Evolutionary conservation across 2,329 filamentous ascomycete genomes (phyloP), one percentile per base, ranked within the genome.

Genomic region (Alternaria dauci): DNA sequence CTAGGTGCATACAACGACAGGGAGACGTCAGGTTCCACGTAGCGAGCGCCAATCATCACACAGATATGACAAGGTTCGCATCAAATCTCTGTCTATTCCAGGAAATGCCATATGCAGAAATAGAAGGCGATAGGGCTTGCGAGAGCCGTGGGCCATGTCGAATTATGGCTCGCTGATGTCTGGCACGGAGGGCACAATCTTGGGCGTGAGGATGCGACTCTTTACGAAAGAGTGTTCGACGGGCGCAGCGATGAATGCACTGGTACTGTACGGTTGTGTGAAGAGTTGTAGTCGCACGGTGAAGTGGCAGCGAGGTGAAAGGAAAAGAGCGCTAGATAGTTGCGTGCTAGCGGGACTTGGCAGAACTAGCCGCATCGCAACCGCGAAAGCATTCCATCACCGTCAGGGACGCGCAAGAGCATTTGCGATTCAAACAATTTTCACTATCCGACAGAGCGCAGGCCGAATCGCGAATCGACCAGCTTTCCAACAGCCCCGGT

Each of bases 351-450:
- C 11, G 32, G 2, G 23, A 26, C 65, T 71, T 71, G 70, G 68
- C 70, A 56, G 11, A 16, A 23, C 42, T 63, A 68, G 54, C 51
- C 63, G 60, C 61, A 63, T 57, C 63, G 67, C 66, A 59, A 61
- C 54, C 65, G 66, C 66, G 67, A 67, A 63, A 55, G 68, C 67
- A 68, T 66, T 66, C 58, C 59, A 64, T 59, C 62, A 55, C 62
- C 65, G 65, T 55, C 65, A 71, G 66, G 66, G 60, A 72, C 70
- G 70, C 70, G 69, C 64, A 67, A 59, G 62, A 64, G 63, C 61
- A 60, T 59, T 65, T 47, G 61, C 61, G 46, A 63, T 43, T 51
- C 36, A 20, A 58, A 62, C 59, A 8, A 54, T 62, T 48, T 47
- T 50, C 41, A 55, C 52, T 58, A 42, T 57, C 59, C 34, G 34